Conservation (phyloP, 2,329 filamentous ascomycete genomes). For the Annulohypoxylon truncatum region DNA sequence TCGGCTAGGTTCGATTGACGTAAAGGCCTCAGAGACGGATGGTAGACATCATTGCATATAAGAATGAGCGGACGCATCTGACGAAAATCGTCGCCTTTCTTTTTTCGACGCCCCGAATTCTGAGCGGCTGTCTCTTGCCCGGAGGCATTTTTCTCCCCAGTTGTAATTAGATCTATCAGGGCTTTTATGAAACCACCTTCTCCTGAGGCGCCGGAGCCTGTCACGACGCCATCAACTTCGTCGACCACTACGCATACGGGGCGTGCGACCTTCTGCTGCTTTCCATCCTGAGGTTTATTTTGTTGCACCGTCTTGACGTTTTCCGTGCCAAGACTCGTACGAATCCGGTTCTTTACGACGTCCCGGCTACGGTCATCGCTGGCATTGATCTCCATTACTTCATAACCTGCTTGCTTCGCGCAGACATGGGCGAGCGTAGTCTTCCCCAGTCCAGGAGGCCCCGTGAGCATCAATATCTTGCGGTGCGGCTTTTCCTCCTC, state of each 20-base stretch:
- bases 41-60: conserved; percentile 98
- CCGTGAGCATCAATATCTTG: conserved; percentile 90
- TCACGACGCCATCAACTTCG: conserved; percentile 94
- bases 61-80: conserved; percentile 89
- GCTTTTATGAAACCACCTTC: conserved; percentile 97
- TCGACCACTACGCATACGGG: conserved; percentile 96
- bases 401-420: conserved; percentile 93
- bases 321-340: conserved; percentile 92
- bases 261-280: conserved; percentile 76
- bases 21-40: conserved; percentile 85
- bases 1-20: conserved; percentile 89
- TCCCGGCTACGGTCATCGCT: conserved; percentile 92
- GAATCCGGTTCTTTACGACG: conserved; percentile 90
- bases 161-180: conserved; percentile 86
- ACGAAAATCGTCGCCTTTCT: conserved; percentile 86
- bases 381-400: conserved; percentile 96
- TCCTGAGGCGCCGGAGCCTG: conserved; percentile 78
- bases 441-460: conserved; percentile 93
- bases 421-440: conserved; percentile 97
- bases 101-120: conserved; percentile 64
- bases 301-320: conserved; percentile 84
- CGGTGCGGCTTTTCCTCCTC: conserved; percentile 81
- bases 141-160: conserved; percentile 83
- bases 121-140: conserved; percentile 48
- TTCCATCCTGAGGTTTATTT: conserved; percentile 61